Evolutionary conservation across 192 early-diverging fungal genomes (phyloP).

Genomic region (Gorgonomyces haynaldii): DNA sequence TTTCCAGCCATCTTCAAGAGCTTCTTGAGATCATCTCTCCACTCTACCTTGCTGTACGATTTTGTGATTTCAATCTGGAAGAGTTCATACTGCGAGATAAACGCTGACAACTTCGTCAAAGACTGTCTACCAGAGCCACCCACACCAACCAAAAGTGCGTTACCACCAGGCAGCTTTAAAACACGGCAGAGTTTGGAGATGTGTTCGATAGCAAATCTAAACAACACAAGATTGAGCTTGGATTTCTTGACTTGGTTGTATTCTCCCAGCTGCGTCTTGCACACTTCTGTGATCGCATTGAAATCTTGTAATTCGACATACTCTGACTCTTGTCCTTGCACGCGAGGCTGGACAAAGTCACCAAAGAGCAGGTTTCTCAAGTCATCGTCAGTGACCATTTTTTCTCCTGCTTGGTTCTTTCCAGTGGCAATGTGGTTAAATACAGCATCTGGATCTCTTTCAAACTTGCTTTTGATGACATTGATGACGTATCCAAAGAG

Average conservation of each 20-base stretch:
- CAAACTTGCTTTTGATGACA: conserved; percentile 32
- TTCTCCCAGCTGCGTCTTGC: conserved; percentile 29
- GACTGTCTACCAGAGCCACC: conserved; percentile 49
- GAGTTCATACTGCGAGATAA: conserved; percentile 45
- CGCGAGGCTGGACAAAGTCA: conserved; percentile 31
- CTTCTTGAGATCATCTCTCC: conserved; percentile 52
- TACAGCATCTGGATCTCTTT: conserved; percentile 31
- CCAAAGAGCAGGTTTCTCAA: conserved; percentile 44
- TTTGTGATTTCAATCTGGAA: conserved; percentile 56
- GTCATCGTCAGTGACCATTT: conserved; percentile 49
- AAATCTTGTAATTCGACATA: conserved; percentile 43
- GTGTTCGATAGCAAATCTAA: conserved; percentile 55
- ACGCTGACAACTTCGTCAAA: conserved; percentile 39
- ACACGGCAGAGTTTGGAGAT: conserved; percentile 46
- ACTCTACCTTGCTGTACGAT: conserved; percentile 39
- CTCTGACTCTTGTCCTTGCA: conserved; percentile 13
- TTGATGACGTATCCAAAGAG: conserved; percentile 32
- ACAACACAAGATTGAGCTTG: conserved; percentile 47
- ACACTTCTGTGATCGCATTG: conserved; percentile 37
- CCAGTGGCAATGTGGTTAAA: conserved; percentile 36
- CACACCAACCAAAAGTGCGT: conserved; percentile 51
- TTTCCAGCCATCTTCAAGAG: conserved; percentile 38
- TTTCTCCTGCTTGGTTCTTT: conserved; percentile 10
- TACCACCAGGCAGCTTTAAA: conserved; percentile 46
- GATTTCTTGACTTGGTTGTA: conserved; percentile 54